phyloP scores from a whole-genome alignment of 371 early-diverging fungal genomes.

The Mortierella sp. region DNA sequence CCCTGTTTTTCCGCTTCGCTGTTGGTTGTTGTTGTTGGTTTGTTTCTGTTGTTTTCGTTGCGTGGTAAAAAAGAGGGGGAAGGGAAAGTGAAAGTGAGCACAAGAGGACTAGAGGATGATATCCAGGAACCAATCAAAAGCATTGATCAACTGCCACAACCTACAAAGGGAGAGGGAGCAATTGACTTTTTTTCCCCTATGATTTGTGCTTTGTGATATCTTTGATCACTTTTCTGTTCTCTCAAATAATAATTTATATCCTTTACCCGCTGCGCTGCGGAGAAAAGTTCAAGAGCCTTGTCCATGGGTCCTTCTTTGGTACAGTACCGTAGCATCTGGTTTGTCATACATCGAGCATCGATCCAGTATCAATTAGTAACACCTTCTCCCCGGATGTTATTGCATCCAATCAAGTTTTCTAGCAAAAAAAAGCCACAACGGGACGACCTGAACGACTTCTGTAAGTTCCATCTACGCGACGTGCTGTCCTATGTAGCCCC shows the following conservation, averaged over 20 bases:
- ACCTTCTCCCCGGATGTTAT: too few relatives aligned
- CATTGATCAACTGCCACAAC: background rate
- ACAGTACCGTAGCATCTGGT: background rate
- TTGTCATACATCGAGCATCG: too few relatives aligned
- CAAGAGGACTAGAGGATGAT: background rate
- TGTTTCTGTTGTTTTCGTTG: background rate
- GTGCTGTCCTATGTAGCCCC: too few relatives aligned
- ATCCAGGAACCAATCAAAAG: conserved; percentile 8
- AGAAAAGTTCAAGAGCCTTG: background rate
- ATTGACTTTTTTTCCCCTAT: background rate
- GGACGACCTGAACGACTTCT: too few relatives aligned
- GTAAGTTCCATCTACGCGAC: too few relatives aligned
- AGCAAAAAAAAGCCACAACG: too few relatives aligned
- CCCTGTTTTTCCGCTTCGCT: too few relatives aligned
- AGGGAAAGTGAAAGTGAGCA: background rate
- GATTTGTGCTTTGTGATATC: background rate
- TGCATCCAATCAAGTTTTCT: too few relatives aligned
- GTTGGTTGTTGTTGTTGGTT: background rate
- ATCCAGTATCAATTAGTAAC: too few relatives aligned
- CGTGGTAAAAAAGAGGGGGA: background rate
- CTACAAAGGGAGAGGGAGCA: background rate
- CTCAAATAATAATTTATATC: too few relatives aligned
- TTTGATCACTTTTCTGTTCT: background rate
- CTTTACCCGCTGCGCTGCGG: too few relatives aligned
- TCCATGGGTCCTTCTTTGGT: background rate